Percentiles rank a stretch among this genome's conserved stretches.
phyloP scores from a whole-genome alignment of 345 rosid species.

The Durio zibethinus region DNA sequence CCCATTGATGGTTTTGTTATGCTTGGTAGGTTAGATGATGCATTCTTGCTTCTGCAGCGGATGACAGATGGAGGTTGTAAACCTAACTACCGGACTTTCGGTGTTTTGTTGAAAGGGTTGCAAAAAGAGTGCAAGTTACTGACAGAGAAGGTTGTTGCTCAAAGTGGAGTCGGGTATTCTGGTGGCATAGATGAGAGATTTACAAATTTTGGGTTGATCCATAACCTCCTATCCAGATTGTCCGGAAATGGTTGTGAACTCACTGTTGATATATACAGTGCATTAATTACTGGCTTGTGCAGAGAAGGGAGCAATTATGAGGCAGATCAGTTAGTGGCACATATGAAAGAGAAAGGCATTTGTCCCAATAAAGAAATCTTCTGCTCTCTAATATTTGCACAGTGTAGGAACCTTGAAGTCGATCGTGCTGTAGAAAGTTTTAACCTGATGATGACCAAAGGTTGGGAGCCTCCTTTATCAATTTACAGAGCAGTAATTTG shows the following conservation, averaged over 20 bases:
- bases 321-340: conserved; percentile 44
- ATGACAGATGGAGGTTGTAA: conserved; percentile 48
- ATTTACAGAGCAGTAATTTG: conserved; percentile 43
- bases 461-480: conserved; percentile 29
- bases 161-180: conserved; percentile 31
- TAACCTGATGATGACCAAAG: conserved; percentile 23
- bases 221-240: conserved; percentile 42
- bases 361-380: conserved; percentile 34
- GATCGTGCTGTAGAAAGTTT: conserved; percentile 43
- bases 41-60: conserved; percentile 39
- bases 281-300: conserved; percentile 48
- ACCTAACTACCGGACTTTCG: conserved; percentile 55
- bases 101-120: conserved; percentile 54
- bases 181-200: conserved; percentile 29
- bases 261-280: conserved; percentile 33
- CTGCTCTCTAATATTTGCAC: conserved; percentile 38
- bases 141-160: conserved; percentile 38
- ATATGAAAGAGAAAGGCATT: conserved; percentile 48
- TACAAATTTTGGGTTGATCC: conserved; percentile 25
- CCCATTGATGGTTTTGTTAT: conserved; percentile 55
- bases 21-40: conserved; percentile 53
- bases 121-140: conserved; percentile 37
- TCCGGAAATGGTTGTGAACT: conserved; percentile 48
- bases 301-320: conserved; percentile 44
- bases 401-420: conserved; percentile 53